Evolutionary conservation across 2,329 filamentous ascomycete species (phyloP).

Genomic region (Reticulascus tulasneorum): DNA sequence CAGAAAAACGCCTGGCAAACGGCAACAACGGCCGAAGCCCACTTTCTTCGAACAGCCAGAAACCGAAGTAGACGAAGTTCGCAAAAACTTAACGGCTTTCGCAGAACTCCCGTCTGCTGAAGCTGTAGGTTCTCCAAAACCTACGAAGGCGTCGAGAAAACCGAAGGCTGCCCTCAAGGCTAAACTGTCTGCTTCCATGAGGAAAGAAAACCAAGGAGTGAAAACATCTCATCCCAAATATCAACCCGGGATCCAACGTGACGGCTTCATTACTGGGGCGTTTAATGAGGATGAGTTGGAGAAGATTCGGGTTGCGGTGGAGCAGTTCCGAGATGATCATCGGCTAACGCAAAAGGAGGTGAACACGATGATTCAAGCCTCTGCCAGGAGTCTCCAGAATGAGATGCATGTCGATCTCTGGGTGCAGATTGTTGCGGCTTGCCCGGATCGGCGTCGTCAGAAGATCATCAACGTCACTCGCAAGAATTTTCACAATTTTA

Average conservation of each 20-base stretch:
- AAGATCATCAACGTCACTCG: slow-evolving; percentile 55
- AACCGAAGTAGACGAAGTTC: slow-evolving; percentile 11
- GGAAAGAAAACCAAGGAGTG: background rate
- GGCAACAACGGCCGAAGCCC: slow-evolving; percentile 33
- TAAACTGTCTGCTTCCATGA: background rate
- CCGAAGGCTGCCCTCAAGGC: background rate
- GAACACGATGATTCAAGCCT: slow-evolving; percentile 41
- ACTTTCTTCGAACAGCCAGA: slow-evolving; percentile 35
- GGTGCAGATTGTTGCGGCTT: slow-evolving; percentile 41
- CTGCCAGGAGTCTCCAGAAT: slow-evolving; percentile 23
- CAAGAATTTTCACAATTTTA: slow-evolving; percentile 63
- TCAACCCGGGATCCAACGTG: background rate
- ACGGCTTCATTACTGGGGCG: slow-evolving; percentile 25
- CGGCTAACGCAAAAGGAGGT: slow-evolving; percentile 39
- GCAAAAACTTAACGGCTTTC: slow-evolving; percentile 4
- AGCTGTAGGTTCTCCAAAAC: background rate
- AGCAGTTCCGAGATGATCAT: slow-evolving; percentile 39
- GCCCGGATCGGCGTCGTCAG: slow-evolving; percentile 46
- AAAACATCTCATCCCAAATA: background rate
- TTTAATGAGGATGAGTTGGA: slow-evolving; percentile 41
- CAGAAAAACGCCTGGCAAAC: no score
- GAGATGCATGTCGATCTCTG: slow-evolving; percentile 43
- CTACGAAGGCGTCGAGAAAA: background rate
- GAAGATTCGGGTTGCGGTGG: slow-evolving; percentile 36
- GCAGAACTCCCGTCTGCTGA: background rate